Evolutionary conservation across 176 grass and related monocot species (phyloP), one percentile per base, ranked within the genome.

Genomic region (Cymbopogon citratus): DNA sequence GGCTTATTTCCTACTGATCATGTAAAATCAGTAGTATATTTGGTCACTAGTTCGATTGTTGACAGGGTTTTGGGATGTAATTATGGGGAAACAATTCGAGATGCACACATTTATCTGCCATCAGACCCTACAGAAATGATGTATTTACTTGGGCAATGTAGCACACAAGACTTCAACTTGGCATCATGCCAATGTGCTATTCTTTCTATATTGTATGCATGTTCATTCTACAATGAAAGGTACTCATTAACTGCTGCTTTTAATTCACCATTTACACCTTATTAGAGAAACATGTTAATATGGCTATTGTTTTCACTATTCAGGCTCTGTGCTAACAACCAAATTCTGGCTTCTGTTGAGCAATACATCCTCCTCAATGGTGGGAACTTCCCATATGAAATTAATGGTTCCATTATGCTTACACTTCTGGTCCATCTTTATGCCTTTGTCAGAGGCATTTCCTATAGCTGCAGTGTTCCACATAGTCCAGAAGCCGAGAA

Each of bases 311-410:
- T 62, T 61, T 61, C 45, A 78, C 38, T 71, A 45, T 78, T 72
- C 84, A 98, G 95, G 52, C 59, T 95, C 70, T 89, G 80, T 76
- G 67, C 82, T 85, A 82, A 90, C 67, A 91, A 88, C 71, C 84
- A 98, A 89, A 82, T 90, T 72, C 83, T 98, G n/a, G 86, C 90
- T 86, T 92, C 95, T 71, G 65, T 98, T 54, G 95, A 98, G 92
- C 90, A 94, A 86, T 98, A 98, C 79, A 89, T 98, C 71, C 87
- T 98, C 81, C 76, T 94, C 63, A 98, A 98, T 73, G 51, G 83
- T 85, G 90, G 39, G 31, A 93, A 73, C 36, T 92, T 92, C 63
- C 83, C 82, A 72, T 81, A 70, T 63, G 86, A 79, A 71, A 80
- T 80, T 65, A 44, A 83, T 84, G 66, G 65, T 82, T 90, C 75